Base-by-base conservation (phyloP, 75 land plant genomes). In the Sequoia sempervirens region DNA sequence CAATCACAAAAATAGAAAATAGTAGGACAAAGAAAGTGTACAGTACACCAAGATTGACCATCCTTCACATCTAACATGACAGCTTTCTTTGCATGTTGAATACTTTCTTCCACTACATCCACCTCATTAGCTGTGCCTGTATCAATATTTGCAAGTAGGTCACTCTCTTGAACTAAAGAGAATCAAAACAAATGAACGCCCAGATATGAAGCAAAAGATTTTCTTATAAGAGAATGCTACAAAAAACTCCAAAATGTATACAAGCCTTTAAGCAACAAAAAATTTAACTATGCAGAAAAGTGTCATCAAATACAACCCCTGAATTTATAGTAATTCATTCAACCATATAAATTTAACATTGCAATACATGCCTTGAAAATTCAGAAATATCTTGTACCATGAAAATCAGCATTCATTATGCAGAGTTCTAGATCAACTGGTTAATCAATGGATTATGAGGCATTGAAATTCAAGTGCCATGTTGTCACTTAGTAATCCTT, bases 41-140 rank as follows among this genome's bases (percentile, higher is more conserved):
- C 32, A 95, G 84, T 97, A 97, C 99, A 97, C 99, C 99, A 97
- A 86, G 98, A 97, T 73, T 95, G 89, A 37, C 99, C 99, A 93
- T 97, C 97, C 83, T 95, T 97, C 37, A 97, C 93, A 88, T 97
- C 99, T 86, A 95, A 86, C 80, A 87, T 73, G 28, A 97, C 88
- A 36, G 99, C 99, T 88, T 95, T 90, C 89, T 92, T 97, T 75
- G 98, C 99, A 85, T 95, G 96, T 61, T 86, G 87, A 79, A 97
- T 94, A 91, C 99, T 97, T 87, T 97, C 96, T 66, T 94, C 98
- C 83, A 95, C 91, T 32, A 86, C 72, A 75, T 89, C 85, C 54
- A 88, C 92, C 82, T 90, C 89, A 79, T 92, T 87, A 66, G 92
- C 87, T 80, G 90, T 79, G 20, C 91, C 98, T 97, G 84, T 46